Conservation (phyloP, 441 rosid species). For the Isatis lusitanica region DNA sequence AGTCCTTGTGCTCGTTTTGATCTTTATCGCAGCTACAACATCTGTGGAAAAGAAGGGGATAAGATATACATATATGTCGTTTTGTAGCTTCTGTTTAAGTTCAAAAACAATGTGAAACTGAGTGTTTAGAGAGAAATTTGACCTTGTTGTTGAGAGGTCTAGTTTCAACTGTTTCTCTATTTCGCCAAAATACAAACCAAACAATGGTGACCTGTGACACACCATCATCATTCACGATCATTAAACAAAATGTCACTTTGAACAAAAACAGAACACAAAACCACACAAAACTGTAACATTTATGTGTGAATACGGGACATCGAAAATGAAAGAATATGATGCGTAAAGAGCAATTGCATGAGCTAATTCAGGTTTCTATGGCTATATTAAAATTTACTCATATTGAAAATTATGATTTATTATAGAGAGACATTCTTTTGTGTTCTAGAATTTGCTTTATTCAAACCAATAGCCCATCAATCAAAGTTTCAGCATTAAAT, state of each 20-base stretch:
- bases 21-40: conserved; percentile 57
- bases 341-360: neutral
- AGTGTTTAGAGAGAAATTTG: conserved; percentile 1
- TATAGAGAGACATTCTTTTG: neutral
- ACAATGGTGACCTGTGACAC: conserved; percentile 66
- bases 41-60: conserved; percentile 42
- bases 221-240: neutral
- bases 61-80: neutral
- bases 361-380: neutral
- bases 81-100: neutral
- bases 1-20: conserved; percentile 51
- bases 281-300: neutral
- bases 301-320: neutral
- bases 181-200: conserved; percentile 58
- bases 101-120: neutral
- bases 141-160: conserved; percentile 54
- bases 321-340: neutral
- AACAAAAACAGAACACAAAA: neutral
- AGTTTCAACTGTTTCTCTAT: conserved; percentile 60
- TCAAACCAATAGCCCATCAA: neutral
- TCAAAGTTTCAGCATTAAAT: neutral
- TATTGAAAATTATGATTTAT: neutral
- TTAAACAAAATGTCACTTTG: neutral
- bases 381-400: neutral
- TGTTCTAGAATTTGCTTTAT: neutral